A percentile compares a stretch with the other conserved stretches of the same genome.
These are phyloP conservation scores for Rasamsonia emersonii DNA, from an alignment of 2,329 filamentous ascomycete genomes.

Conservation along the genomic window DNA sequence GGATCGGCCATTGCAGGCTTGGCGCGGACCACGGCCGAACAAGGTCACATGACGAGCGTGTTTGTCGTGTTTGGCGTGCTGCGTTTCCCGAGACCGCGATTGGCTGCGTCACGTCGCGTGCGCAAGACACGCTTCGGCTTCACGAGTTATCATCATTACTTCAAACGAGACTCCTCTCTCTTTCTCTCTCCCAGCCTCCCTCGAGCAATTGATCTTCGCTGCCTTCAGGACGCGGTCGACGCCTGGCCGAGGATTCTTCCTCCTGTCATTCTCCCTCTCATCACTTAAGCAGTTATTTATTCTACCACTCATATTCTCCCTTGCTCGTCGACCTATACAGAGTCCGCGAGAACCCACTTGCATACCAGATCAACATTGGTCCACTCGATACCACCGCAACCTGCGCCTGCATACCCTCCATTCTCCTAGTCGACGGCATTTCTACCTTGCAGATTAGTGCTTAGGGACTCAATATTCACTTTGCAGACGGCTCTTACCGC, in stretches of 20 bases:
- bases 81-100: constrained; percentile 19
- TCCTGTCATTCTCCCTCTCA: constrained; percentile 1
- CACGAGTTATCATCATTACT: constrained; percentile 1
- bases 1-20: too few species aligned
- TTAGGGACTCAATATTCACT: constrained; percentile 6
- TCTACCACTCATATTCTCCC: constrained; percentile 1
- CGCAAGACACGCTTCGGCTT: constrained; percentile 17
- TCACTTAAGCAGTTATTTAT: not conserved
- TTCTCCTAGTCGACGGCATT: constrained; percentile 26
- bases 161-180: constrained; percentile 14
- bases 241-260: constrained; percentile 7
- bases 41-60: constrained; percentile 18
- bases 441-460: constrained; percentile 10
- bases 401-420: constrained; percentile 18
- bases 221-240: constrained; percentile 10
- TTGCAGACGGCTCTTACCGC: constrained; percentile 8
- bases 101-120: constrained; percentile 33
- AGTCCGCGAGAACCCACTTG: constrained; percentile 4
- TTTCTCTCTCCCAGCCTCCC: constrained; percentile 13
- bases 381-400: constrained; percentile 13
- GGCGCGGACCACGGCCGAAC: too few species aligned
- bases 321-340: too few species aligned
- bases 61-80: constrained; percentile 19
- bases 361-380: constrained; percentile 20
- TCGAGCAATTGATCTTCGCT: constrained; percentile 11